Percentiles rank a stretch among this genome's conserved stretches.
Evolutionary conservation across 176 grass and related monocot genomes (phyloP).

Genomic region (Otatea glauca): DNA sequence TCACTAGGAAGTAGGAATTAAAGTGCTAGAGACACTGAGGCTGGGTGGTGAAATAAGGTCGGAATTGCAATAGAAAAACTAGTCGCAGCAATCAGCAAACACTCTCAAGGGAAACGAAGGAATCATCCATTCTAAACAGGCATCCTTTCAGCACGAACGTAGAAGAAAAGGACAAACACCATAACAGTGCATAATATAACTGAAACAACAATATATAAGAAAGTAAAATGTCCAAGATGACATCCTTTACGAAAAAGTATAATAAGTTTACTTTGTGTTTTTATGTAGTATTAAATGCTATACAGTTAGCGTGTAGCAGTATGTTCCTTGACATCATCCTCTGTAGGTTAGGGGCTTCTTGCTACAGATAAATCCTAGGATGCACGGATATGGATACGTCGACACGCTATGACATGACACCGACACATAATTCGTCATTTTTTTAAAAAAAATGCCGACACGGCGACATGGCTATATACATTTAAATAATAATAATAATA

Average conservation of each 20-base stretch:
- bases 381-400: too few species aligned
- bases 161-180: neutral
- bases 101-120: neutral
- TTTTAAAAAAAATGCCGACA: too few species aligned
- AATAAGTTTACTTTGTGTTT: conserved; percentile 1
- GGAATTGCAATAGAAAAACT: neutral
- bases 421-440: too few species aligned
- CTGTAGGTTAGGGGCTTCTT: conserved; percentile 19
- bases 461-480: too few species aligned
- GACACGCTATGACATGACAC: too few species aligned
- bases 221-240: neutral
- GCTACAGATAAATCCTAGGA: neutral
- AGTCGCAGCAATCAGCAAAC: conserved; percentile 1
- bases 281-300: neutral
- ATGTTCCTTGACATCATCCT: conserved; percentile 21
- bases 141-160: neutral
- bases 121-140: conserved; percentile 5
- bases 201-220: neutral
- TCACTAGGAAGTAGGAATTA: conserved; percentile 20
- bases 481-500: too few species aligned
- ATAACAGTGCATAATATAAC: neutral
- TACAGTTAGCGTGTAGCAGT: neutral
- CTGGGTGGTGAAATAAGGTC: neutral
- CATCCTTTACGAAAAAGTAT: neutral
- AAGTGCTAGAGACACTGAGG: neutral